Evolutionary conservation across 2,329 filamentous ascomycete genomes (phyloP), one percentile per base, ranked within the genome.

Genomic region (Trematosphaeria pertusa): DNA sequence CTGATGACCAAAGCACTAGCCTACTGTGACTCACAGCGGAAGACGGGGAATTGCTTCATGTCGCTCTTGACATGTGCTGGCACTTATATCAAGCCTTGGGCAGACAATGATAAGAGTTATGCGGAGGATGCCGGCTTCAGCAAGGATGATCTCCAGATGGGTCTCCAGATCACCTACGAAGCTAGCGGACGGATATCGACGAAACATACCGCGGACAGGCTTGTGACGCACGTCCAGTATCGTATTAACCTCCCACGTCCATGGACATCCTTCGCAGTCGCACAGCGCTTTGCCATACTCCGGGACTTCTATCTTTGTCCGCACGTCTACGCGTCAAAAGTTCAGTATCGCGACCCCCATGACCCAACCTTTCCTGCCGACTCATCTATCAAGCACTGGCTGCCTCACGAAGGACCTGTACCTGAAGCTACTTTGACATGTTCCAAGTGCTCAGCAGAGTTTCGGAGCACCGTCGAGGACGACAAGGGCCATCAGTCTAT

Each of bases 241-340:
- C 10, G 15, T 8, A 46, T 50, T 19, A 6, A 17, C 11, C 37
- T 50, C 4, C 47, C 42, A 4, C 11, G 20, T 10, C 37, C 36
- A 21, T 50, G 47, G 47, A 34, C 35, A 15, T 26, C 21, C 2
- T 31, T 46, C 21, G 14, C 5, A 8, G 14, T 38, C 10, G 22
- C 42, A 5, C 35, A 50, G 28, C 43, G 47, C 15, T 46, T 14
- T 28, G 42, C 47, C 10, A 38, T 50, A 11, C 37, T 50, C 5
- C 36, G 42, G 7, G 32, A 31, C 9, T 18, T 46, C 36, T 50
- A 50, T 22, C 37, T 50, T 5, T 50, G 47, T 19, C 47, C 42
- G 3, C 47, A 50, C 33, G 28, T 24, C 8, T 45, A 40, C 20
- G 38, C 46, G 6, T 38, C 44, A 1, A 42, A 37, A 19, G 37